Evolutionary conservation across 805 yeast species (phyloP).

Genomic region (Candida xyloterini): DNA sequence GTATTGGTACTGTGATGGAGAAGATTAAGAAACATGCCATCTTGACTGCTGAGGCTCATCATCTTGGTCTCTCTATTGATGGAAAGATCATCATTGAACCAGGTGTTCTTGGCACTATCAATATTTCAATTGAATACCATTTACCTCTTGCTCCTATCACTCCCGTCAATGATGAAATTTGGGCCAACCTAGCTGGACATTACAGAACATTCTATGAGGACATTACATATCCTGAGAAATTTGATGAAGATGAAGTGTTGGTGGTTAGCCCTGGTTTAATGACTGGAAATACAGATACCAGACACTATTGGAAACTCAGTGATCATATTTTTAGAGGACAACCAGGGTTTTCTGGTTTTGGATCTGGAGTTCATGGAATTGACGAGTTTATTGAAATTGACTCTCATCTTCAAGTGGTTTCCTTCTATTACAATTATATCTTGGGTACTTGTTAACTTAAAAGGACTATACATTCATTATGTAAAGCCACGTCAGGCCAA

Average conservation of each 20-base stretch:
- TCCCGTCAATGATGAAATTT: constrained; percentile 42
- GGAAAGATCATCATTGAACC: constrained; percentile 30
- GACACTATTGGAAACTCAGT: constrained; percentile 60
- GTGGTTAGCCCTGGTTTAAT: constrained; percentile 56
- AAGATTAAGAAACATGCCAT: constrained; percentile 36
- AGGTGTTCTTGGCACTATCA: constrained; percentile 26
- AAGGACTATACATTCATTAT: too few relatives aligned
- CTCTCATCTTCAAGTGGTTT: constrained; percentile 58
- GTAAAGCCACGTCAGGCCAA: constrained; percentile 13
- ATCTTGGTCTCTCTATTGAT: constrained; percentile 44
- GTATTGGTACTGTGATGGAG: constrained; percentile 40
- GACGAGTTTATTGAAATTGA: constrained; percentile 56
- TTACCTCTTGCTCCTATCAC: constrained; percentile 47
- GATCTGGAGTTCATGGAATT: constrained; percentile 53
- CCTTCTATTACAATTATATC: constrained; percentile 51
- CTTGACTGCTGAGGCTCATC: constrained; percentile 44
- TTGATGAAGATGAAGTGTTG: constrained; percentile 12
- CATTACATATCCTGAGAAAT: constrained; percentile 32
- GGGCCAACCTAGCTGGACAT: constrained; percentile 61
- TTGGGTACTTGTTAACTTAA: not conserved
- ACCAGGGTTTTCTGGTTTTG: constrained; percentile 41
- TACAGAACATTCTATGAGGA: constrained; percentile 62
- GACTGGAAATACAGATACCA: constrained; percentile 73
- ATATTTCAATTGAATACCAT: constrained; percentile 16
- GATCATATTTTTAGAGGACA: constrained; percentile 58